Base-by-base conservation (phyloP, 768 basidiomycete genomes). In the Podaxis carcinomalis region DNA sequence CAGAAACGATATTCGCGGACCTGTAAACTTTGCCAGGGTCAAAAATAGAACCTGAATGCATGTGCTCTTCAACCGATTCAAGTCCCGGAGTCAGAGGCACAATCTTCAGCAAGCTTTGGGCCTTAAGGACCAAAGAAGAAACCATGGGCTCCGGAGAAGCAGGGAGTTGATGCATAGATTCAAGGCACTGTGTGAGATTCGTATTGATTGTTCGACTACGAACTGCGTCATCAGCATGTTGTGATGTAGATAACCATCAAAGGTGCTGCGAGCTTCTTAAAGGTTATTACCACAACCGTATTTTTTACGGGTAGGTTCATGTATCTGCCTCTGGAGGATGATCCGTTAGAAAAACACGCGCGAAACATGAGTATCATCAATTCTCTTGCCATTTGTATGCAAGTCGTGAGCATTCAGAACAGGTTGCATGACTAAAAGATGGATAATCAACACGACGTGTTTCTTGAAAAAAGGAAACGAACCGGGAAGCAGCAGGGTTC, bases 1-100 rank as follows among this genome's bases (percentile, higher is more conserved):
- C 51, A 44, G 59, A 46, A 58, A 59, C 51, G 53, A 59, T 36
- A 54, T 67, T 70, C 66, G 65, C 70, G 70, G 70, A 72, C 42
- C 57, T 59, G 60, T 51, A 63, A 58, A 58, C 52, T 64, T 63
- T 65, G 66, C 54, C 62, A 64, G 61, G 57, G 56, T 64, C 62
- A 61, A 63, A 70, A 68, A 68, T 68, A 71, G 68, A 51, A 66
- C 65, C n/a, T 35, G 36, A 58, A 47, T 58, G 42, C 59, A 42
- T 46, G 59, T 55, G 51, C 21, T 61, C 25, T 37, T 51, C 47
- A 44, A 39, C 46, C 59, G 47, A 61, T 16, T n/a, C 37, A 36
- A 25, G 39, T 32, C 37, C 59, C 42, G 14, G 44, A 55, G 46
- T 54, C 36, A 49, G 21, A 55, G 52, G 52, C 52, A 61, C 35